phyloP scores from a whole-genome alignment of 2,329 filamentous ascomycete species.

The Fusarium staphyleae region DNA sequence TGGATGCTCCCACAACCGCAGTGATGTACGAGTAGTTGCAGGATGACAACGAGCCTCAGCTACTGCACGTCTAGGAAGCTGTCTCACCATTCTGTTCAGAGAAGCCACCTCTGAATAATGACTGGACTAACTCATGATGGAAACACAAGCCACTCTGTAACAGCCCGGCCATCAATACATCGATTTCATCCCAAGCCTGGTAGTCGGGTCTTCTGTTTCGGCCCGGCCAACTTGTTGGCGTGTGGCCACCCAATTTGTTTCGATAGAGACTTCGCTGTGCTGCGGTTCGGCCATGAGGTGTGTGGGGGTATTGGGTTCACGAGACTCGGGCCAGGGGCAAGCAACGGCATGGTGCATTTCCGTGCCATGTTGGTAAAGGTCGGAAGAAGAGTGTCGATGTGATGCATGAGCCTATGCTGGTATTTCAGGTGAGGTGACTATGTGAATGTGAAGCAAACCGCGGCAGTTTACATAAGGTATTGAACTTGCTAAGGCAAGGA shows the following conservation, averaged over 20 bases:
- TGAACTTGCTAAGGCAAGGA: too few relatives aligned
- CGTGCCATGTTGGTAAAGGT: background rate
- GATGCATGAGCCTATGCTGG: too few relatives aligned
- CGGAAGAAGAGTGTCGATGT: too few relatives aligned
- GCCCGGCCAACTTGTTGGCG: slow-evolving; percentile 4
- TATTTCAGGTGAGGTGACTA: too few relatives aligned
- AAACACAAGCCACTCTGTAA: slow-evolving; percentile 11
- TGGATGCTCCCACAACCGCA: too few relatives aligned
- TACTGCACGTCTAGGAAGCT: slow-evolving; percentile 1
- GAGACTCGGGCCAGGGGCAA: background rate
- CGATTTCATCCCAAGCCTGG: slow-evolving; percentile 3
- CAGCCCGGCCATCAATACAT: too few relatives aligned
- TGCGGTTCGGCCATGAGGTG: background rate
- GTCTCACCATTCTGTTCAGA: slow-evolving; percentile 17
- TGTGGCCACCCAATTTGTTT: slow-evolving; percentile 26
- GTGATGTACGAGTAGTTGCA: background rate
- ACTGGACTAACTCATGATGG: slow-evolving; percentile 18
- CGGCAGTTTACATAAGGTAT: too few relatives aligned
- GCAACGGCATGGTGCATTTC: slow-evolving; percentile 1
- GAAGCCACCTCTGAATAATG: slow-evolving; percentile 2
- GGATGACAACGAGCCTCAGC: background rate
- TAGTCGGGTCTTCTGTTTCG: slow-evolving; percentile 23
- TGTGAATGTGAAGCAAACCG: too few relatives aligned
- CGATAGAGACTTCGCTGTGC: slow-evolving; percentile 6
- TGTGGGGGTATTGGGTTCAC: too few relatives aligned